Evolutionary conservation across 2,329 filamentous ascomycete genomes (phyloP), one percentile per base, ranked within the genome.

Genomic region (Bipolaris sorokiniana): DNA sequence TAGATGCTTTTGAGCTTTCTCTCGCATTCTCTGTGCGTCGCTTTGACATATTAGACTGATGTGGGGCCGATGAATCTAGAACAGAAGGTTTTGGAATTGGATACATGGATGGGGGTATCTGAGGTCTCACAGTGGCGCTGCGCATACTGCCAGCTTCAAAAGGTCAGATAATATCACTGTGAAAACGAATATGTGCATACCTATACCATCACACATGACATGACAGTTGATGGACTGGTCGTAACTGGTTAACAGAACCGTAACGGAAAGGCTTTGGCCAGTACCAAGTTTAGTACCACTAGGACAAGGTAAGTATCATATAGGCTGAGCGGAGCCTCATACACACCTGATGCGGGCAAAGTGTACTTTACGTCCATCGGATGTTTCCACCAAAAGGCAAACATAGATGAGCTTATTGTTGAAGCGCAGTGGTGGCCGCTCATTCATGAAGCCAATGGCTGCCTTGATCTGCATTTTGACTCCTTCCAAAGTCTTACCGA

Each of bases 141-240:
- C 81, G 79, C 68, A 82, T 74, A 10, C 86, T 88, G 10, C 85
- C 85, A 59, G 85, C 86, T 85, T 53, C 3, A 7, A 49, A 15
- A 11, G 13, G 11, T 71, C 36, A 69, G 63, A 16, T 11, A 41
- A n/a, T 15, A n/a, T 3, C 7, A 20, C 1, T 1, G 2, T 2
- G 1, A 15, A 5, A 18, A 7, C 28, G 10, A n/a, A 0, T 2
- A 7, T 1, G 7, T 5, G 57, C 77, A 59, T 73, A 85, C 84
- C 91, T 66, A 98, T 89, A 41, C 92, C 88, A 76, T 97, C 94
- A 63, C 93, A 98, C 74, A 91, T 90, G 47, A 93, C 81, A 69
- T 88, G 86, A 58, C 87, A 91, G 22, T 82, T 82, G 33, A 95
- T 84, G 3, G 82, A 77, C 54, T 89, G 84, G 16, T 84, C 82